These are phyloP conservation scores for Boletales sp. DNA, from an alignment of 768 basidiomycete species.

Conservation along the genomic window DNA sequence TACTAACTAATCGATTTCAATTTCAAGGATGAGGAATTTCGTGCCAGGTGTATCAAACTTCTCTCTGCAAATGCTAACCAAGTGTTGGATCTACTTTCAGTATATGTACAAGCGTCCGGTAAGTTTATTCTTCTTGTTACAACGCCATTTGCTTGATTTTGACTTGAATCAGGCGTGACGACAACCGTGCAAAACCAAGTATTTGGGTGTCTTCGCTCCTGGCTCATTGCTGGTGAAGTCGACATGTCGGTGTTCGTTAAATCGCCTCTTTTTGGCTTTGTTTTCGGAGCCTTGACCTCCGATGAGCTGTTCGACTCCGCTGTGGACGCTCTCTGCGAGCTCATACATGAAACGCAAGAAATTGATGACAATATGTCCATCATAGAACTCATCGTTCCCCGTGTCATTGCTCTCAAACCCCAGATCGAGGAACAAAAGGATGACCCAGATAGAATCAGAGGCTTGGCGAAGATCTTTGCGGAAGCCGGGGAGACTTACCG, in stretches of 20 bases:
- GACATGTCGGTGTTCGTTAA: constrained; percentile 57
- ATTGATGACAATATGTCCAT: constrained; percentile 89
- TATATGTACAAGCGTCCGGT: constrained; percentile 92
- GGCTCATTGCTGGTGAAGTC: constrained; percentile 88
- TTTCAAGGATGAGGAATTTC: constrained; percentile 71
- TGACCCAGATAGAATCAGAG: constrained; percentile 85
- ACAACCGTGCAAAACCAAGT: constrained; percentile 71
- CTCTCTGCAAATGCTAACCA: constrained; percentile 65
- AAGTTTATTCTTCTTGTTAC: constrained; percentile 21
- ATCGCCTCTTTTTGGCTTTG: constrained; percentile 75
- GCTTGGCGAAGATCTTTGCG: constrained; percentile 88
- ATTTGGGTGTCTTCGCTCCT: constrained; percentile 80
- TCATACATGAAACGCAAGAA: constrained; percentile 98
- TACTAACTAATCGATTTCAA: constrained; percentile 7
- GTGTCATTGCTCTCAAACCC: constrained; percentile 71
- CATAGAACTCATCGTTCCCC: constrained; percentile 84
- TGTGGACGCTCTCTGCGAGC: constrained; percentile 87
- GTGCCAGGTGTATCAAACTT: constrained; percentile 54
- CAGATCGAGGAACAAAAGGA: constrained; percentile 58
- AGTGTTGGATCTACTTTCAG: constrained; percentile 72
- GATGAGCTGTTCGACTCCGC: constrained; percentile 92
- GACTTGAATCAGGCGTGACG: constrained; percentile 74
- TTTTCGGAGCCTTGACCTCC: constrained; percentile 80
- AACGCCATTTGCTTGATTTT: not conserved
- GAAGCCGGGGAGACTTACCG: constrained; percentile 98